phyloP scores from a whole-genome alignment of 1,284 basidiomycete species.

The Ustilago esculenta region DNA sequence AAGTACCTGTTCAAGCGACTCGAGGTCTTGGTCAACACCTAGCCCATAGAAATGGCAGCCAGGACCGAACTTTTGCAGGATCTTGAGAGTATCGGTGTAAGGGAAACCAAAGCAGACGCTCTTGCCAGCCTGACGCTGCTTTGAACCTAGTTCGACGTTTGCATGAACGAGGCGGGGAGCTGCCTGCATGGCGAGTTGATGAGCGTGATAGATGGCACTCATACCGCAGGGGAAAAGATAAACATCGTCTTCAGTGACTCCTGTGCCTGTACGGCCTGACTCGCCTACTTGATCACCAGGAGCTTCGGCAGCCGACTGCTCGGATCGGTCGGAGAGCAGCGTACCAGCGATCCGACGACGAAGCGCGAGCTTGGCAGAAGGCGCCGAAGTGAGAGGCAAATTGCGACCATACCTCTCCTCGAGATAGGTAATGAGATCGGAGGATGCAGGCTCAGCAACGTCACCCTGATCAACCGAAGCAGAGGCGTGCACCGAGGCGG shows the following conservation, averaged over 20 bases:
- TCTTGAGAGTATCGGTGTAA: slow-evolving; percentile 96
- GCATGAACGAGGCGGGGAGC: slow-evolving; percentile 18
- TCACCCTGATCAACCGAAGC: slow-evolving; percentile 4
- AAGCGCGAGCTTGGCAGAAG: slow-evolving; percentile 83
- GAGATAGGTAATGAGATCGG: slow-evolving; percentile 73
- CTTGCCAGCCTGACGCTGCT: slow-evolving; percentile 39
- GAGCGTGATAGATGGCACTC: slow-evolving; percentile 91
- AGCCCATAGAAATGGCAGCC: slow-evolving; percentile 90
- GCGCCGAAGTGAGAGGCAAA: slow-evolving; percentile 78
- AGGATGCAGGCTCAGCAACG: slow-evolving; percentile 12
- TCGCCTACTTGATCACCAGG: slow-evolving; percentile 65
- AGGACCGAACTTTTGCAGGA: slow-evolving; percentile 95
- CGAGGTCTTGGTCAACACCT: slow-evolving; percentile 81
- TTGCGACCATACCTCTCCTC: slow-evolving; percentile 97
- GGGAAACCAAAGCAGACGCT: slow-evolving; percentile 77
- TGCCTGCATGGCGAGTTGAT: slow-evolving; percentile 71
- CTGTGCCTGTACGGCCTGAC: slow-evolving; percentile 49
- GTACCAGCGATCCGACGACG: slow-evolving; percentile 89
- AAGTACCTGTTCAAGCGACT: slow-evolving; percentile 77
- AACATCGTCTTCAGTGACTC: slow-evolving; percentile 78
- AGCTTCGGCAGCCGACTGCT: slow-evolving; percentile 20
- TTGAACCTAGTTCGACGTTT: neutral
- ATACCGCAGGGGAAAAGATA: slow-evolving; percentile 88
- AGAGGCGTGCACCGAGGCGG: slow-evolving; percentile 7
- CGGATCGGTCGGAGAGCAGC: slow-evolving; percentile 68